A percentile compares a stretch with the other conserved stretches of the same genome.
phyloP scores from a whole-genome alignment of 78 protist genomes.

The Protostelium mycophagum region DNA sequence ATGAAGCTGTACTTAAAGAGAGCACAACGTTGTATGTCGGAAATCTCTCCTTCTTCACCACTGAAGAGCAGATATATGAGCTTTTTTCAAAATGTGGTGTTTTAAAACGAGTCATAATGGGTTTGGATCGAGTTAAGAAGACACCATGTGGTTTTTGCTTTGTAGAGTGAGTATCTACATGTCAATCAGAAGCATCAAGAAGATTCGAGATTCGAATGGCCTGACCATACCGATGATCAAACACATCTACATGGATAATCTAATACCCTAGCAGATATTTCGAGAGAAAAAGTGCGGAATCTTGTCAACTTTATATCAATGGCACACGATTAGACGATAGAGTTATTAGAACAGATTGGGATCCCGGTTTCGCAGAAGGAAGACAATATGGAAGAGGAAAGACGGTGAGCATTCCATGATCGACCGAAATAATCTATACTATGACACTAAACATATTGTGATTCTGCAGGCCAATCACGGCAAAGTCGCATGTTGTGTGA shows the following conservation, averaged over 20 bases:
- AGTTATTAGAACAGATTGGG: conserved; percentile 88
- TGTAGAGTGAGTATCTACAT: conserved; percentile 82
- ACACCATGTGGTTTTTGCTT: conserved; percentile 98
- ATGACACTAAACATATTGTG: not conserved
- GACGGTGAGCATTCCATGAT: not conserved
- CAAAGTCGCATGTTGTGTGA: not conserved
- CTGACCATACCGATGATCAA: not conserved
- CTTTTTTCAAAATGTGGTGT: conserved; percentile 84
- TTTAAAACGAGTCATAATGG: conserved; percentile 87
- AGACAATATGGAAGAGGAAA: conserved; percentile 95
- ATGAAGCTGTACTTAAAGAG: not conserved
- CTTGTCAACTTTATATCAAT: conserved; percentile 65
- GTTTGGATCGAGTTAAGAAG: conserved; percentile 72
- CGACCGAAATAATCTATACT: conserved; percentile 1
- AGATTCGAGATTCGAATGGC: not conserved
- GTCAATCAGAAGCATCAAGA: not conserved
- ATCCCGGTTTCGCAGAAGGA: conserved; percentile 91
- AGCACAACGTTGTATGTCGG: conserved; percentile 87
- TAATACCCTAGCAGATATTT: conserved; percentile 56
- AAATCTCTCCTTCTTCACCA: conserved; percentile 84
- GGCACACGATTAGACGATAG: conserved; percentile 88
- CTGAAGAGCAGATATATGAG: conserved; percentile 90
- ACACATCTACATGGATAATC: not conserved
- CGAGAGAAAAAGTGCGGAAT: conserved; percentile 77
- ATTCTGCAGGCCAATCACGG: not conserved